Evolutionary conservation across 768 basidiomycete species (phyloP).

Genomic region (Cystoderma amianthinum): DNA sequence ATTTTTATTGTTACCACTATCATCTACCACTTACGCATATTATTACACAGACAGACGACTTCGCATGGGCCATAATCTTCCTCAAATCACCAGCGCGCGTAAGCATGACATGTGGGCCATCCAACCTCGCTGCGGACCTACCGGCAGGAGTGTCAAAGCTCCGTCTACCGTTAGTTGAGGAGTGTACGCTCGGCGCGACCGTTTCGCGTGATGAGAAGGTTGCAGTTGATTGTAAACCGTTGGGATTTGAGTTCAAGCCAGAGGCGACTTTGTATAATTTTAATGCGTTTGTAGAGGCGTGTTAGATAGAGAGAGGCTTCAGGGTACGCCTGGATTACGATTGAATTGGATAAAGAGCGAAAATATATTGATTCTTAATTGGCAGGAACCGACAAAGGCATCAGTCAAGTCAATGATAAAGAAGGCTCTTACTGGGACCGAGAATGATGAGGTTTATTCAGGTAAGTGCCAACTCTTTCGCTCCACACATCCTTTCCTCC

Average conservation of each 20-base stretch:
- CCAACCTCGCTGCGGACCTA: constrained; percentile 12
- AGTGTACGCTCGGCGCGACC: constrained; percentile 12
- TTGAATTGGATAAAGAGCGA: too few species aligned
- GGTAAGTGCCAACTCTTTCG: too few species aligned
- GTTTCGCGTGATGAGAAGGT: constrained; percentile 24
- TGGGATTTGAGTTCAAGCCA: constrained; percentile 32
- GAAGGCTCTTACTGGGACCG: too few species aligned
- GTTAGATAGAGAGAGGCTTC: too few species aligned
- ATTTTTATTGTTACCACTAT: constrained; percentile 5
- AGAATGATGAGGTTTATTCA: too few species aligned
- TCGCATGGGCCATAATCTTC: not conserved
- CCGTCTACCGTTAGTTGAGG: constrained; percentile 26
- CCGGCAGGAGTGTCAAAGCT: constrained; percentile 44
- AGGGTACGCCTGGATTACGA: too few species aligned
- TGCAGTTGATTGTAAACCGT: constrained; percentile 30
- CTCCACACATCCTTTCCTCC: too few species aligned
- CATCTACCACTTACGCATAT: not conserved
- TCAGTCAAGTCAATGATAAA: too few species aligned
- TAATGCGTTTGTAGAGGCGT: constrained; percentile 48
- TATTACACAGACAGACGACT: constrained; percentile 39
- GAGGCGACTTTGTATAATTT: constrained; percentile 50
- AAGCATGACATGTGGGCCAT: not conserved
- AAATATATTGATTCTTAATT: too few species aligned
- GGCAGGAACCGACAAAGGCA: too few species aligned
- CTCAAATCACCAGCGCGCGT: not conserved